Evolutionary conservation across 2,329 filamentous ascomycete species (phyloP), one percentile per base, ranked within the genome.

Genomic region (Sclerotiophoma versabilis): DNA sequence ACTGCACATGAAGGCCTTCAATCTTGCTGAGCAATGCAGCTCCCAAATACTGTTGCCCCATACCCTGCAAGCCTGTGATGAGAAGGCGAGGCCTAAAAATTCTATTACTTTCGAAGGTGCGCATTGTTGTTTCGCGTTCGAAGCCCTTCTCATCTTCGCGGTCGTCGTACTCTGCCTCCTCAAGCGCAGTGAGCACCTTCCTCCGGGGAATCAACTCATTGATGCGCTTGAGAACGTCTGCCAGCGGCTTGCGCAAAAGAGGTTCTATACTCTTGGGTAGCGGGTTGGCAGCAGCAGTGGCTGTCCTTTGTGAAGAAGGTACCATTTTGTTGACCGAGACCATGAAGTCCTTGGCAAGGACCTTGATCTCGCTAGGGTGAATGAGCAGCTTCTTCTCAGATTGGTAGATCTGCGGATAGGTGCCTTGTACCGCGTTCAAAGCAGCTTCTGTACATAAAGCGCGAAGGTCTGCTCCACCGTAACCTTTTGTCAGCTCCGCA

Each of bases 341-440:
- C 90, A 96, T 96, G 68, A 99, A 99, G 75, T 99, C 95, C 50
- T 95, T 95, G 4, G 95, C 92, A 36, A 91, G 88, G 30, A 99
- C 87, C 53, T 87, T 87, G 69, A 99, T 96, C 66, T 87, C 91
- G 57, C 85, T 84, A 0, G 93, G 88, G 64, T 97, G 88, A 52
- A 99, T 95, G 36, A 96, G 78, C 26, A 98, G 85, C 77, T 97
- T 97, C 72, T 96, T 87, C 61, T 90, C 88, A 0, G 93, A 93
- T 20, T 86, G 85, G 79, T 99, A 99, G 58, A 99, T 97, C 69
- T 99, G 95, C 14, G 95, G 95, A 70, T 96, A 99, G 3, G 91
- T 93, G 65, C 95, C 85, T 75, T 99, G 95, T 20, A 99, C 95
- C 2, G 95, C 90, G 73, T 99, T 99, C 54, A 99, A 81, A 3